Conservation (phyloP, 176 grass and related monocot species). For the Oryza officinalis region DNA sequence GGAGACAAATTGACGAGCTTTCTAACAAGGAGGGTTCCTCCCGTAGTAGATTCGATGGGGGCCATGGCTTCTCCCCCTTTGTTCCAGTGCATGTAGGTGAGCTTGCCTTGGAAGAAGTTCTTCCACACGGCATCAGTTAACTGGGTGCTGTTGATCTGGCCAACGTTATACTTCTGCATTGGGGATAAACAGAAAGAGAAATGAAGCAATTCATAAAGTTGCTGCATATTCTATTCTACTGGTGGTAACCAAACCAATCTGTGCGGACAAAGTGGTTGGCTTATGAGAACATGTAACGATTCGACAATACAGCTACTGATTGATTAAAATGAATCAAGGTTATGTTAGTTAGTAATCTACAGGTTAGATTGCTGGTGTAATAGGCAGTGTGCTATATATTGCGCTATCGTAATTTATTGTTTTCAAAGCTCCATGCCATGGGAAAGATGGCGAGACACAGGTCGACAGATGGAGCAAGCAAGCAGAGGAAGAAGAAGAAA, state of each 20-base stretch:
- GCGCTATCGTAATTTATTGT: too few species aligned
- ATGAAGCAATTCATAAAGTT: neutral
- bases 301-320: neutral
- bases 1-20: conserved; percentile 63
- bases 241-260: too few species aligned
- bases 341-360: neutral
- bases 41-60: conserved; percentile 39
- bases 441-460: too few species aligned
- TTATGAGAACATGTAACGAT: neutral
- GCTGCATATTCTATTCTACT: too few species aligned
- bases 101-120: conserved; percentile 74
- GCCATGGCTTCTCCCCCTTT: conserved; percentile 83
- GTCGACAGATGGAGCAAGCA: too few species aligned
- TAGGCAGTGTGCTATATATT: too few species aligned
- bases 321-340: neutral
- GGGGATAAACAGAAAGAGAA: neutral
- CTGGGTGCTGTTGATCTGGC: conserved; percentile 72
- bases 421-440: neutral
- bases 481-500: neutral
- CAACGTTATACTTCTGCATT: conserved; percentile 83
- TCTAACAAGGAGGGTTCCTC: conserved; percentile 75
- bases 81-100: conserved; percentile 68
- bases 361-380: neutral
- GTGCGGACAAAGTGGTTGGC: neutral
- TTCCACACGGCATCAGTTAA: conserved; percentile 72